Conservation (phyloP, 208 protist species). For the Crithidia sp. region DNA sequence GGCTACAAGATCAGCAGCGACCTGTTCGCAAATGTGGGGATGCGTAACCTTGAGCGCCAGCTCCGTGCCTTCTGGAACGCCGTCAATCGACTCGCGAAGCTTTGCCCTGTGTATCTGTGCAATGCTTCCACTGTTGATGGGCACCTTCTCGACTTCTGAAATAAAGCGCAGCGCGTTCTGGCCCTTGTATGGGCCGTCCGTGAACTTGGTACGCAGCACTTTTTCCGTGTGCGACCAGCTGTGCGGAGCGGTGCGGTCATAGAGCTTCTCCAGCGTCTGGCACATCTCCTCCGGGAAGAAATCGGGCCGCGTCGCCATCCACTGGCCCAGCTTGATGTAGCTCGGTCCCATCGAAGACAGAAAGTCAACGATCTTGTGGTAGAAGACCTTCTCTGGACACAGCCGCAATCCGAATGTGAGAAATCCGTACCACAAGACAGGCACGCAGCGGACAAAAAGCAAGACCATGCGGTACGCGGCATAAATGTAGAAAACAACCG, state of each 20-base stretch:
- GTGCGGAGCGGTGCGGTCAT: conserved; percentile 73
- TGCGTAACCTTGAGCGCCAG: conserved; percentile 94
- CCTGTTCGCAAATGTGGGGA: conserved; percentile 71
- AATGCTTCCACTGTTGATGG: conserved; percentile 93
- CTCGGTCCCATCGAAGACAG: conserved; percentile 83
- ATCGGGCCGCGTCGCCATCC: conserved; percentile 92
- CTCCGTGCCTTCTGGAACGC: conserved; percentile 77
- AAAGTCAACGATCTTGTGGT: conserved; percentile 55
- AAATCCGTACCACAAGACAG: conserved; percentile 62
- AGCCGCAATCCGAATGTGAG: conserved; percentile 52
- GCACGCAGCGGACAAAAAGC: conserved; percentile 46
- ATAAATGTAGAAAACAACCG: conserved; percentile 42
- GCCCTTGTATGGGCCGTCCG: conserved; percentile 24
- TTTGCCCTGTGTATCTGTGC: conserved; percentile 91
- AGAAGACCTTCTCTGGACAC: conserved; percentile 62
- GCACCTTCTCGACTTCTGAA: conserved; percentile 74
- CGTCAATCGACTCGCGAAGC: conserved; percentile 72
- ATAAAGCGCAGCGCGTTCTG: conserved; percentile 64
- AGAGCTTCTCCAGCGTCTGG: conserved; percentile 66
- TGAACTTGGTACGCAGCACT: conserved; percentile 48
- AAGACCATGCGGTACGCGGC: conserved; percentile 38
- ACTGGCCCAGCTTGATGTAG: conserved; percentile 95
- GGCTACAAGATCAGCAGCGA: conserved; percentile 76
- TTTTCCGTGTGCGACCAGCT: conserved; percentile 79
- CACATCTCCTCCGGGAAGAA: conserved; percentile 88